Percentiles rank a stretch among this genome's conserved stretches.
Conservation (phyloP, 257 asterid genomes). For the Linaria vulgaris region DNA sequence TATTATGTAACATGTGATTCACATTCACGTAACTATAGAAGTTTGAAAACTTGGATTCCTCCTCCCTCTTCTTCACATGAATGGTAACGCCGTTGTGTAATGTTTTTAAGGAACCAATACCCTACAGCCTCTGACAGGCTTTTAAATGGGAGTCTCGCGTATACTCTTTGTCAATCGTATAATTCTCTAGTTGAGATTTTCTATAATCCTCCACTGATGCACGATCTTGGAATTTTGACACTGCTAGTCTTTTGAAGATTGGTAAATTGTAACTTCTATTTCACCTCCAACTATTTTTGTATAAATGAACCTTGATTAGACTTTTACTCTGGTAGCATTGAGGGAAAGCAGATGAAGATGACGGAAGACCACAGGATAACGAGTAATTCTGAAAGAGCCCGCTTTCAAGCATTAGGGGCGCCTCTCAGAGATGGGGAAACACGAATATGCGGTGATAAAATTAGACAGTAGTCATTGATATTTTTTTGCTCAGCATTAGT, state of each 20-base stretch:
- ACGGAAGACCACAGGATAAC: slow-evolving; percentile 91
- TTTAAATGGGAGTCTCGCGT: no score
- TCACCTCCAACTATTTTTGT: slow-evolving; percentile 1
- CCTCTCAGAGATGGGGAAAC: slow-evolving; percentile 95
- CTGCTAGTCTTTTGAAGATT: neutral
- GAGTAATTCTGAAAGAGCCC: slow-evolving; percentile 77
- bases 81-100: neutral
- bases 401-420: slow-evolving; percentile 69
- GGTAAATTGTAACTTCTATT: neutral
- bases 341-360: slow-evolving; percentile 85
- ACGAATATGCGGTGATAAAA: slow-evolving; percentile 74
- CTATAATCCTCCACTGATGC: no score
- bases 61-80: neutral
- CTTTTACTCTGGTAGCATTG: slow-evolving; percentile 53
- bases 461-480: slow-evolving; percentile 12
- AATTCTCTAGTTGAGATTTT: no score
- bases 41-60: no score
- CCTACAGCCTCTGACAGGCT: no score
- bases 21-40: neutral
- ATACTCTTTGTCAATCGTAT: no score
- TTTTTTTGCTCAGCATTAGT: slow-evolving; percentile 18
- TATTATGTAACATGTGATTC: neutral
- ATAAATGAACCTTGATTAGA: slow-evolving; percentile 3
- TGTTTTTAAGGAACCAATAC: neutral
- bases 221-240: no score